These are phyloP conservation scores for Torulaspora quercuum DNA, from an alignment of 805 yeast species.

Conservation along the genomic window DNA sequence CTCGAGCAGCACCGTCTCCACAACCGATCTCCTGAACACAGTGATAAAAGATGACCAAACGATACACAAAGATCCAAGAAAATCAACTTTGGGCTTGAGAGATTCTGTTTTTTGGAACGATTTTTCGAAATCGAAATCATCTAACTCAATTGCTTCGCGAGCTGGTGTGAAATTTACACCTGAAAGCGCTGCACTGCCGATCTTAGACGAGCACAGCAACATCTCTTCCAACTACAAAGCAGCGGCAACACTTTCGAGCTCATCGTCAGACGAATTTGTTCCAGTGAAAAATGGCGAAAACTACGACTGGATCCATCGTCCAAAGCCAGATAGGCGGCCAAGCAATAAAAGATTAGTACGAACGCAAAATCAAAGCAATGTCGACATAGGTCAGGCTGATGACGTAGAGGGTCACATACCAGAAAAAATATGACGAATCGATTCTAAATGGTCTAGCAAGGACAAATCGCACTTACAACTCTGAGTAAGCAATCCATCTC, in stretches of 20 bases:
- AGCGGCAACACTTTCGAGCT: slow-evolving; percentile 19
- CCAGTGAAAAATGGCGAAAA: slow-evolving; percentile 36
- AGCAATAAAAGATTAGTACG: slow-evolving; percentile 40
- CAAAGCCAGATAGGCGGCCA: slow-evolving; percentile 27
- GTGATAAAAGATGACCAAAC: slow-evolving; percentile 63
- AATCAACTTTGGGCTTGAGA: slow-evolving; percentile 40
- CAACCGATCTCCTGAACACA: slow-evolving; percentile 77
- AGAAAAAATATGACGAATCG: slow-evolving; percentile 27
- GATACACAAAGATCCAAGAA: slow-evolving; percentile 43
- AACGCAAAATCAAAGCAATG: slow-evolving; percentile 36
- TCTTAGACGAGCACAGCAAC: slow-evolving; percentile 16
- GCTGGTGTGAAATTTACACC: slow-evolving; percentile 6
- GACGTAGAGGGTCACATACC: slow-evolving; percentile 35
- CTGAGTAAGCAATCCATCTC: too few species aligned
- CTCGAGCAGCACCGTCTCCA: slow-evolving; percentile 79
- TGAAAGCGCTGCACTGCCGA: slow-evolving; percentile 12
- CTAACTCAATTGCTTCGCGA: not conserved
- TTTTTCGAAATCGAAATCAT: slow-evolving; percentile 7
- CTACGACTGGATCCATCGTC: slow-evolving; percentile 32
- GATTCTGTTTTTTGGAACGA: slow-evolving; percentile 41
- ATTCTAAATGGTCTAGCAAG: too few species aligned
- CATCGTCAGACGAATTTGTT: slow-evolving; percentile 34
- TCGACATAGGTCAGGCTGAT: slow-evolving; percentile 33
- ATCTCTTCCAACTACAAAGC: slow-evolving; percentile 11
- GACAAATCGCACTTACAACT: too few species aligned